Evolutionary conservation across 805 yeast species (phyloP).

Genomic region (Ogataea minuta): DNA sequence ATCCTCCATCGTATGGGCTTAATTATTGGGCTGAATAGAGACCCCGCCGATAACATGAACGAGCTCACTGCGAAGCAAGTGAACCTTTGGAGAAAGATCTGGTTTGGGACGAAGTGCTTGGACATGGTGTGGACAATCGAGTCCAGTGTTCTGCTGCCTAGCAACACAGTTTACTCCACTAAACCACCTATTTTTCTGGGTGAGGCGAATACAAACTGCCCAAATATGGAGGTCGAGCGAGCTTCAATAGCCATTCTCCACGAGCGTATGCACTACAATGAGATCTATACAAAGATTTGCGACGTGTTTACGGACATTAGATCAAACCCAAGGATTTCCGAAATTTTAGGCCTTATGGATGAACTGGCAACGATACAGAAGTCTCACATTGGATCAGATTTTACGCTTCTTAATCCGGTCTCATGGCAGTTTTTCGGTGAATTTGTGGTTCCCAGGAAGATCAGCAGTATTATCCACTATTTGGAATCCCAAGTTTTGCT

Average conservation of each 20-base stretch:
- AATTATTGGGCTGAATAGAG: too few relatives aligned
- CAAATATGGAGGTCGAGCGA: conserved; percentile 38
- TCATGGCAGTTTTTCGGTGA: conserved; percentile 7
- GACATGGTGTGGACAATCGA: conserved; percentile 44
- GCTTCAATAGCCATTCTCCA: conserved; percentile 33
- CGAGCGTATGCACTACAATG: conserved; percentile 32
- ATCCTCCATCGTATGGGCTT: too few relatives aligned
- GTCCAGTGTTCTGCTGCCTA: conserved; percentile 25
- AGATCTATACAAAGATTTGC: conserved; percentile 32
- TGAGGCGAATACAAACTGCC: conserved; percentile 32
- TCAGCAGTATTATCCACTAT: conserved; percentile 17
- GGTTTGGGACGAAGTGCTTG: conserved; percentile 46
- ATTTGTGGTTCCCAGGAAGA: conserved; percentile 24
- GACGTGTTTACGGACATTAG: conserved; percentile 34
- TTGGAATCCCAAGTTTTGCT: conserved; percentile 14
- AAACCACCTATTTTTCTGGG: conserved; percentile 38
- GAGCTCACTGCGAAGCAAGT: conserved; percentile 34
- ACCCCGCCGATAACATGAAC: too few relatives aligned
- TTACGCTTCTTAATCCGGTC: conserved; percentile 17
- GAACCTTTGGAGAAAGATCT: conserved; percentile 56
- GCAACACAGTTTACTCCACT: conserved; percentile 43
- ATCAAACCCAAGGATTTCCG: conserved; percentile 34
- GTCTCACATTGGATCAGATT: conserved; percentile 2
- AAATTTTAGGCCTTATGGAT: conserved; percentile 32
- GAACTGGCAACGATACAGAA: conserved; percentile 36